Evolutionary conservation across 352 stramenopile genomes (phyloP), one percentile per base, ranked within the genome.

Genomic region (Pythium rhizo-oryzae): DNA sequence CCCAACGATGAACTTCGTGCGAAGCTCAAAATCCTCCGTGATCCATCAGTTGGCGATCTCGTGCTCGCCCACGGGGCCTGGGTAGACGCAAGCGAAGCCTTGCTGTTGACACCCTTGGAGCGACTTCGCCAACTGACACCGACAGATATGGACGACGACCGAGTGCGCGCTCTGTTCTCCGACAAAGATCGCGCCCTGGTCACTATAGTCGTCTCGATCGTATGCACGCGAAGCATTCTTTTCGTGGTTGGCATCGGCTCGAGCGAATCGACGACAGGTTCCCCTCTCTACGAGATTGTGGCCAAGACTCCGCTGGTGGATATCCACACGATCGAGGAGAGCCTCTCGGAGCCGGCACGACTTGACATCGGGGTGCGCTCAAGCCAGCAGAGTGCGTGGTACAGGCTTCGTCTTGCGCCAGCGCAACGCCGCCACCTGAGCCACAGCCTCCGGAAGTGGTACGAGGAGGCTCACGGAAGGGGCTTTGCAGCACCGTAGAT

Each of bases 1-100:
- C 80, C 80, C 12, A 93, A 95, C 58, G 85, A 92, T 35, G 56
- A 91, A 12, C 71, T 92, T 24, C 85, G 87, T 13, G 92, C 91
- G 69, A 92, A 91, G 63, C 68, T 95, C 53, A 91, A 94, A 65
- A 81, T 92, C 11, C 47, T 94, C 2, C 71, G 72, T 8, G 77
- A 92, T 53, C 49, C 68, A 21, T 75, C 77, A 0, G 72, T 82
- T 8, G 78, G 76, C 9, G 74, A 71, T 49, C 76, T 95, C 7
- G 72, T 87, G 33, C 87, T 85, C 44, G 87, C 85, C 18, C 83
- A 90, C 59, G 87, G 84, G 4, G 49, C 87, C 24, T 95, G 85
- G 80, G 60, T 90, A 4, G 67, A 85, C 51, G 72, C 76, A 8
- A 65, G 67, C 7, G 56, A 56, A 25, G 75, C 65, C 23, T 25